Percentiles rank a stretch among this genome's conserved stretches.
Conservation (phyloP, 1,284 basidiomycete genomes). For the Rhodotorula glutinis region DNA sequence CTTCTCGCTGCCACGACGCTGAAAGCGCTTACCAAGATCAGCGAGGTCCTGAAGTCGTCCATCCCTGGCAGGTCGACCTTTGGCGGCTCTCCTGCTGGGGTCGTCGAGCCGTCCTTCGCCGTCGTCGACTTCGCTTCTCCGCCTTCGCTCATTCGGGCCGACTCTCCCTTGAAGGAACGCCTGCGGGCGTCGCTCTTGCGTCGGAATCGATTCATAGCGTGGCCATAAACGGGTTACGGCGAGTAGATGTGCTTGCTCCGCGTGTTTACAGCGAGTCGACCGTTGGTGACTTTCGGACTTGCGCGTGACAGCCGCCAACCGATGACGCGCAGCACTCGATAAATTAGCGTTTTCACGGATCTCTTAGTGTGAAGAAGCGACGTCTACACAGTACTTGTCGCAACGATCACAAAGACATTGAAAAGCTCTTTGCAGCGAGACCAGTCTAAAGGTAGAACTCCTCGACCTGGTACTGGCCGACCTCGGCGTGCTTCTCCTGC, state of each 20-base stretch:
- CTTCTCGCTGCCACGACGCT: too few relatives aligned
- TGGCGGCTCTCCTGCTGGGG: neutral
- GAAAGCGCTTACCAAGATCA: slow-evolving; percentile 23
- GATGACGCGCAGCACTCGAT: neutral
- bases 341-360: neutral
- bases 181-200: slow-evolving; percentile 29
- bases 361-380: too few relatives aligned
- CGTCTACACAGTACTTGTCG: too few relatives aligned
- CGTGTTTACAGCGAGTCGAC: too few relatives aligned
- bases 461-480: slow-evolving; percentile 34
- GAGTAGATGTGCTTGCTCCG: too few relatives aligned
- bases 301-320: neutral
- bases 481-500: slow-evolving; percentile 38
- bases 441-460: slow-evolving; percentile 24
- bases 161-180: neutral
- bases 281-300: neutral
- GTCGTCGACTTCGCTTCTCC: neutral
- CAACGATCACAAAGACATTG: neutral
- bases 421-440: neutral
- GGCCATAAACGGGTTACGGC: neutral
- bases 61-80: slow-evolving; percentile 13
- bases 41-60: slow-evolving; percentile 20
- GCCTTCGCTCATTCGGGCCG: neutral
- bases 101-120: neutral
- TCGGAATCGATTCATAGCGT: slow-evolving; percentile 28